Base-by-base conservation (phyloP, 768 basidiomycete genomes). In the Saitozyma sp. region DNA sequence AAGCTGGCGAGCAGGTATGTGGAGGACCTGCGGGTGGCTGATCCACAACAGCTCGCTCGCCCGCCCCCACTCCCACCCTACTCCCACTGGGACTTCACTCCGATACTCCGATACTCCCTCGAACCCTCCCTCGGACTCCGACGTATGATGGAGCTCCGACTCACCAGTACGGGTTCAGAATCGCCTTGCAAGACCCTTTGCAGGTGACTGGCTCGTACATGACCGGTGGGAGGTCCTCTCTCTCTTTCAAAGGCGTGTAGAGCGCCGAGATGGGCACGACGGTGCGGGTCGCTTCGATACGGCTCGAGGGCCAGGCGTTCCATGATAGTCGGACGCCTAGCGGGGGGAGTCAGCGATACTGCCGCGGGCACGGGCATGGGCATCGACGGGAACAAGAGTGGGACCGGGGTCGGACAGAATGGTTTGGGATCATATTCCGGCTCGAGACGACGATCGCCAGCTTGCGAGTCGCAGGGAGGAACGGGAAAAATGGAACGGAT, bases 291-390 rank as follows among this genome's bases (percentile, higher is more conserved):
- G 95, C 92, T 82, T 99, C 96, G 79, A 98, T 95, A 72, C 96
- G 88, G 63, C 92, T 94, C 42, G 93, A 94, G 3, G 94, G 93
- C 92, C 92, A 99, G 62, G 94, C 91, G 80, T 99, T 99, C 96
- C 95, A 98, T 52, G 94, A 95, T 68, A 98, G 84, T 59, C 95
- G 86, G 51, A 97, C 88, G 69, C 95, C 93, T 96, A 66, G 49
- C 19, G 52, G 13, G 11, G 54, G 56, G 45, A 9, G n/a, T 38
- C 56, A 38, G 10, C 50, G 37, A 61, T 50, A 50, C 45, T 40
- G n/a, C 56, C n/a, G 8, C 41, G 48, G 13, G 37, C 53, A 46
- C 41, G 3, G 11, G 29, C 29, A 29, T 5, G 29, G 29, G 29
- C 29, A 5, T 29, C 29, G 29, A 29, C 5, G 29, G 29, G 29